Conservation (phyloP, 345 rosid species). For the Cochlearia excelsa region DNA sequence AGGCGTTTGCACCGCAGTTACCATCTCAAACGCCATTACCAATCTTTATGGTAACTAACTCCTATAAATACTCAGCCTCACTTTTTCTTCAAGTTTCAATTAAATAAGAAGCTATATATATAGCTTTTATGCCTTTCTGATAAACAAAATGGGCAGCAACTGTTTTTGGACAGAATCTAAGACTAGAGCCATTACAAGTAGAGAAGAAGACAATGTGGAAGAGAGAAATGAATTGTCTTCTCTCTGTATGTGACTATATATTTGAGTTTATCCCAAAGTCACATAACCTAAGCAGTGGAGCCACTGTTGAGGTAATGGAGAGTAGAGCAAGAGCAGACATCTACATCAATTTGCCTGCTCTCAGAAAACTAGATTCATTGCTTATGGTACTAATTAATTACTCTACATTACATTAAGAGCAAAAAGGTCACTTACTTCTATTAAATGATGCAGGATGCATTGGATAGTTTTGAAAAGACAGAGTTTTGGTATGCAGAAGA, state of each 20-base stretch:
- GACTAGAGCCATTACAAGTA: conserved; percentile 72
- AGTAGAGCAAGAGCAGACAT: conserved; percentile 71
- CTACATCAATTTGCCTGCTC: conserved; percentile 79
- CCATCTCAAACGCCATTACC: conserved; percentile 83
- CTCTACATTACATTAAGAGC: too few species aligned
- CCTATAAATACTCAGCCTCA: background rate
- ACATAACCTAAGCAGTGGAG: conserved; percentile 55
- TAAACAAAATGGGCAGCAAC: conserved; percentile 49
- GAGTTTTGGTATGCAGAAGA: conserved; percentile 94
- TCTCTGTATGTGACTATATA: conserved; percentile 75
- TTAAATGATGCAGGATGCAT: conserved; percentile 52
- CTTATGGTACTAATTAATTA: conserved; percentile 47
- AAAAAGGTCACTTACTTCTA: background rate
- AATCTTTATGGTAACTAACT: conserved; percentile 67
- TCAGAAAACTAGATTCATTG: conserved; percentile 82
- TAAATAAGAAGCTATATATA: background rate
- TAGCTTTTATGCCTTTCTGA: background rate
- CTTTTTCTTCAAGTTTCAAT: background rate
- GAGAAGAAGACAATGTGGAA: conserved; percentile 84
- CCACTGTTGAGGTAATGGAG: conserved; percentile 71
- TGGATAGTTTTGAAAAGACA: conserved; percentile 67
- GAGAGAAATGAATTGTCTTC: conserved; percentile 88
- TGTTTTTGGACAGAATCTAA: conserved; percentile 79
- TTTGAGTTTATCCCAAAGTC: conserved; percentile 61
- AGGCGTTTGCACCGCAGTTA: conserved; percentile 82